Conservation (phyloP, 139 green algal genomes). For the Marvania coccoides region DNA sequence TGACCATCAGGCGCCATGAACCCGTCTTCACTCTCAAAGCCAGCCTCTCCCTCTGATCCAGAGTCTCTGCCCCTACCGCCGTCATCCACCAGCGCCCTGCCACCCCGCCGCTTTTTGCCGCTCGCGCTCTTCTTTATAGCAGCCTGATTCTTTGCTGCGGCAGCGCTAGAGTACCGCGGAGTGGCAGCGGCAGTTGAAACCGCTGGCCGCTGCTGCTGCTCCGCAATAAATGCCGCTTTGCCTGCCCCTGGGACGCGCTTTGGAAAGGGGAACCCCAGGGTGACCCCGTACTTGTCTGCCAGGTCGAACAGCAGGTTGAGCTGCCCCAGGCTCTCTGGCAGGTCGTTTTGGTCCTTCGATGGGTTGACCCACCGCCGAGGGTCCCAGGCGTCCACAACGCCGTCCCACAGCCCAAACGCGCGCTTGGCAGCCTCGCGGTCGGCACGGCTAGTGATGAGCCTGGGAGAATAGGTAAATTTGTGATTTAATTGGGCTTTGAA, state of each 20-base stretch:
- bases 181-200: too few relatives aligned
- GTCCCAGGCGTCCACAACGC: constrained; percentile 5
- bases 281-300: background rate
- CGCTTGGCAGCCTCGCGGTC: background rate
- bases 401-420: constrained; percentile 1
- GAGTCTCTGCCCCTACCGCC: background rate
- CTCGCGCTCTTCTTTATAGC: too few relatives aligned
- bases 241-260: too few relatives aligned
- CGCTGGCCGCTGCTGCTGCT: too few relatives aligned
- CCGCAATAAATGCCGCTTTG: too few relatives aligned
- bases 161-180: too few relatives aligned
- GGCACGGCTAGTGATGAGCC: background rate
- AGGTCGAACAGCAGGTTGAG: constrained; percentile 1
- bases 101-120: too few relatives aligned
- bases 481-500: too few relatives aligned
- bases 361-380: background rate
- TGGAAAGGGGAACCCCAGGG: constrained; percentile 6
- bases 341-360: constrained; percentile 7
- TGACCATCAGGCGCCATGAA: background rate
- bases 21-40: background rate
- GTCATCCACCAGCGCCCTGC: background rate
- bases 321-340: background rate
- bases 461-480: background rate
- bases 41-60: background rate
- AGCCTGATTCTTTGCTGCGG: too few relatives aligned